Base-by-base conservation (phyloP, 768 basidiomycete species). In the Lepiota venenata region DNA sequence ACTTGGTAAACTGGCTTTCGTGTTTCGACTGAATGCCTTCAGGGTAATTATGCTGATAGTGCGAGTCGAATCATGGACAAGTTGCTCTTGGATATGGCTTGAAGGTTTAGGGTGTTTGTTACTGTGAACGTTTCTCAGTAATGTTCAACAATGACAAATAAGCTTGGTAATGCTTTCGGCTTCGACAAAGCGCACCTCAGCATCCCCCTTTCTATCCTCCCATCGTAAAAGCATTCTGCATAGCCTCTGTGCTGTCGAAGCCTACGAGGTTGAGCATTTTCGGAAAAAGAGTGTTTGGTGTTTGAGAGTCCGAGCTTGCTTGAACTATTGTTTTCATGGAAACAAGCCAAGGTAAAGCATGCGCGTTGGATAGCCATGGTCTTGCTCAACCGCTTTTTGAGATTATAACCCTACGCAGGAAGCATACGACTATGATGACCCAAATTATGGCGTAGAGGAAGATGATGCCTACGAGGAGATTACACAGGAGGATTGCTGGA, bases 401-500 rank as follows among this genome's bases (percentile, higher is more conserved):
- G 83, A 82, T 64, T 71, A 69, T 54, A 69, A 77, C 62, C 60
- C 71, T 37, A 63, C 73, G 2, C 76, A 81, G 71, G 82, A 83
- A 63, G 72, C 74, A 27, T 80, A 81, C 56, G 60, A 75, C 10
- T 85, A 83, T 60, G 87, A 87, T 61, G 84, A 87, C 54, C 71
- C 80, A 12, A 78, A 72, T 50, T 81, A 78, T 61, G 81, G 71
- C 32, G 73, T 74, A 67, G 79, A 78, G 47, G 82, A 85, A 18
- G 83, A 85, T 40, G 75, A 76, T 44, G 72, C 74, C n/a, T 80
- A 80, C 57, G 87, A 87, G 64, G 87, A 90, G 64, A 88, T 93
- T 69, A 91, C 91, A 0, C 92, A 93, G 64, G 92, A 94, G 68
- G 92, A 93, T 64, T 93, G 93, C 69, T 96, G 93, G 93, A 85